A percentile compares a stretch with the other conserved stretches of the same genome.
phyloP scores from a whole-genome alignment of 164 flowering plant species.

The Houttuynia cordata region DNA sequence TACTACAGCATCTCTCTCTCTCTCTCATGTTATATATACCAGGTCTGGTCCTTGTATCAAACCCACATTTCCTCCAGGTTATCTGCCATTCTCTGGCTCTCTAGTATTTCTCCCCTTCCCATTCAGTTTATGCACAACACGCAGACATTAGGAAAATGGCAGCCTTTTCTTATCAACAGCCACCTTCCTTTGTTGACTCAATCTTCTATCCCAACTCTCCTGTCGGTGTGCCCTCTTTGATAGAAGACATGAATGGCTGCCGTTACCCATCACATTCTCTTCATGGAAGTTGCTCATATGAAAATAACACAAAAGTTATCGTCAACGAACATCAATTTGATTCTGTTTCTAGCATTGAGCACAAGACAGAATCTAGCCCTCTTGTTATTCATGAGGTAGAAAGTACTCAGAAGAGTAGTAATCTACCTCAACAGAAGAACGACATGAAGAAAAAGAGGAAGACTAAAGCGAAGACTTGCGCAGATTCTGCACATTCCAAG shows the following conservation, averaged over 20 bases:
- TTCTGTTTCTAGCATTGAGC: not conserved
- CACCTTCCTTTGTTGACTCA: conserved; percentile 33
- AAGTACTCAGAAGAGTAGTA: conserved; percentile 11
- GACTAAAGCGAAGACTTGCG: conserved; percentile 24
- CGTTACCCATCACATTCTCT: conserved; percentile 13
- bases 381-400: conserved; percentile 15
- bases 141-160: conserved; percentile 31
- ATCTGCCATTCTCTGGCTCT: conserved; percentile 3
- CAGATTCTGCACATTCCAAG: conserved; percentile 36
- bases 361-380: conserved; percentile 1
- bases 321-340: conserved; percentile 3
- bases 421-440: conserved; percentile 19
- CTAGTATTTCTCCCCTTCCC: not conserved
- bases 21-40: not conserved
- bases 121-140: not conserved
- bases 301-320: conserved; percentile 4
- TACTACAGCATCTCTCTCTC: not conserved
- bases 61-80: not conserved
- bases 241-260: conserved; percentile 14
- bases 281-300: conserved; percentile 1
- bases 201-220: conserved; percentile 17
- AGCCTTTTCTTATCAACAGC: conserved; percentile 44
- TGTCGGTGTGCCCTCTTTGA: conserved; percentile 16
- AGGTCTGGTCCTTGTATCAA: not conserved
- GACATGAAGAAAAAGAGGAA: conserved; percentile 32